Evolutionary conservation across 352 stramenopile genomes (phyloP), one percentile per base, ranked within the genome.

Genomic region (Globisporangium apiculatum): DNA sequence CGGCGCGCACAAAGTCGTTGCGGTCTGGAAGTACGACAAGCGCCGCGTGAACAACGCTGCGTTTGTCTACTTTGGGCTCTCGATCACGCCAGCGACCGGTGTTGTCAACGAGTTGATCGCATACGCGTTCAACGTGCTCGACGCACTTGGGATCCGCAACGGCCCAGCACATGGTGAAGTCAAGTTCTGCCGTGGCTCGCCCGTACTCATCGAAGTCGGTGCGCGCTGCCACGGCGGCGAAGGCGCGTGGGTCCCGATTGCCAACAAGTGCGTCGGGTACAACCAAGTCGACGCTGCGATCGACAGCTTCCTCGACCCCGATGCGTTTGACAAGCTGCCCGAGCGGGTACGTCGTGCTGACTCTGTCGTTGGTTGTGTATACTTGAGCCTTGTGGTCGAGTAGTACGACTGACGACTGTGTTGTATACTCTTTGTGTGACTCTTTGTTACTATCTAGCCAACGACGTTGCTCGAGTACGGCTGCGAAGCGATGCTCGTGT

Each of bases 21-120:
- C 94, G 17, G 83, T 99, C 11, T 99, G 96, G 97, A 96, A 97
- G 68, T 99, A 99, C 68, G 96, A 99, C 72, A 99, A 99, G 78
- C 80, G 96, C 47, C 78, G 84, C 8, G 87, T 97, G 43, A 98
- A 98, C 67, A 69, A 92, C 53, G 91, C 91, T 6, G 87, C 91
- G 14, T 98, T 98, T 68, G 96, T 98, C 7, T 98, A 98, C 71
- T 98, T 94, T 55, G 80, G 82, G 5, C 61, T 94, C 12, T 91
- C 82, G 15, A 61, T 92, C 56, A 78, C 91, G 11, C 80, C 84
- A 37, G 80, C 79, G 10, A 69, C 79, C 14, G 76, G 74, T 2
- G 73, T 89, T 24, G 69, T 94, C 31, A 75, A 91, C 57, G 75
- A 87, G 45, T 72, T 94, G 36, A 94, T 94, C 53, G 79, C 86